Base-by-base conservation (phyloP, 2,329 filamentous ascomycete species). In the Curvularia lunata region DNA sequence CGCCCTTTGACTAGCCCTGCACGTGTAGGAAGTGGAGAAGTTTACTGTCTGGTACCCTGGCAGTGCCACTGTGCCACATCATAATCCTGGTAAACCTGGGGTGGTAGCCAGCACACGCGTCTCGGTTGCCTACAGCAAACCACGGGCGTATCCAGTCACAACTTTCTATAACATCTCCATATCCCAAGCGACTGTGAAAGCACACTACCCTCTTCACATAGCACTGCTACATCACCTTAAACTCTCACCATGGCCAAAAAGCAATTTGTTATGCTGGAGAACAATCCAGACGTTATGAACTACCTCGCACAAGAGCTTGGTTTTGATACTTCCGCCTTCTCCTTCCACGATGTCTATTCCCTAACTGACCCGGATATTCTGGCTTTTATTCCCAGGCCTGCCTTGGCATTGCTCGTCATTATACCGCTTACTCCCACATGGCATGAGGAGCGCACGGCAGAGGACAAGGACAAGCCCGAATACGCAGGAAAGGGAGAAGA, bases 281-380 rank as follows among this genome's bases (percentile, higher is more conserved):
- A 85, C 74, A 85, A 86, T 64, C 84, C 84, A 4, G 75, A 80
- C 41, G 82, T 86, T 16, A 81, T 86, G 73, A 80, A 78, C 42
- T 72, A 77, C 41, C 79, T 86, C 23, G 78, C 81, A 34, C 74
- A 77, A 55, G 73, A 76, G n/a, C 79, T 86, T 1, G 82, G 82
- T 13, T 70, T 86, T 30, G 78, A 80, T 3, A 58, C 52, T 4
- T 63, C 59, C 5, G 63, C 71, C 2, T 78, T 86, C 30, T 73
- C 72, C 34, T 86, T 85, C 71, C 78, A 84, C 67, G 84, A 86
- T 65, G 69, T 86, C 60, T 82, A 83, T 71, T 82, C 79, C 40
- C 75, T 85, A 56, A 79, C 81, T 42, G 81, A 84, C n/a, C 74
- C 78, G 1, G 80, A 81, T 28, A 71, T 83, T 23, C 74, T 85